phyloP scores from a whole-genome alignment of 306 rosid genomes.

The Cucurbita maxima region DNA sequence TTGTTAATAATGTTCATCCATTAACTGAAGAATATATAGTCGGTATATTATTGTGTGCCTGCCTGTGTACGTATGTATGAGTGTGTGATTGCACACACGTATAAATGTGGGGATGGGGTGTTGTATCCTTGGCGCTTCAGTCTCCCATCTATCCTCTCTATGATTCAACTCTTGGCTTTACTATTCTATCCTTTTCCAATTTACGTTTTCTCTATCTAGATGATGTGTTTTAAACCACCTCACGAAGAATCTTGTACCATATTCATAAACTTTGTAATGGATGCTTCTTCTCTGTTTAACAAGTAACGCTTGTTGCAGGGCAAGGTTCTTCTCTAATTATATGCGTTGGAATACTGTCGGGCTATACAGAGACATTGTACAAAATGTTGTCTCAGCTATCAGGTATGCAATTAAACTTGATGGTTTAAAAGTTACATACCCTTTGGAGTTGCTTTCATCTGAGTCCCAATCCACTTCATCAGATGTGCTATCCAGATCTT shows the following conservation, averaged over 20 bases:
- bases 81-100: background rate
- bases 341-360: slow-evolving; percentile 86
- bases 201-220: background rate
- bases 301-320: slow-evolving; percentile 42
- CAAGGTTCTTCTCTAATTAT: slow-evolving; percentile 90
- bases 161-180: background rate
- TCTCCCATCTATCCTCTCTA: background rate
- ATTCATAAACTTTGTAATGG: background rate
- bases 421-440: slow-evolving; percentile 1
- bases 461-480: too few species aligned
- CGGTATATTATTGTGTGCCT: too few species aligned
- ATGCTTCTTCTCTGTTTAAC: slow-evolving; percentile 16
- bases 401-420: slow-evolving; percentile 34
- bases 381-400: slow-evolving; percentile 90
- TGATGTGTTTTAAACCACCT: too few species aligned
- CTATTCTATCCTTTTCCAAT: background rate
- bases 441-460: background rate
- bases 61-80: too few species aligned
- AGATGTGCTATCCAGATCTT: too few species aligned
- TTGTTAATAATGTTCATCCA: too few species aligned
- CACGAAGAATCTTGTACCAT: background rate
- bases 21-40: too few species aligned
- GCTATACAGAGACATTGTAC: slow-evolving; percentile 79
- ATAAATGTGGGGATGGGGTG: background rate
- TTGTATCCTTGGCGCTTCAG: background rate